Percentiles rank a stretch among this genome's conserved stretches.
These are phyloP conservation scores for Cicer judaicum DNA, from an alignment of 306 rosid genomes.

Conservation along the genomic window DNA sequence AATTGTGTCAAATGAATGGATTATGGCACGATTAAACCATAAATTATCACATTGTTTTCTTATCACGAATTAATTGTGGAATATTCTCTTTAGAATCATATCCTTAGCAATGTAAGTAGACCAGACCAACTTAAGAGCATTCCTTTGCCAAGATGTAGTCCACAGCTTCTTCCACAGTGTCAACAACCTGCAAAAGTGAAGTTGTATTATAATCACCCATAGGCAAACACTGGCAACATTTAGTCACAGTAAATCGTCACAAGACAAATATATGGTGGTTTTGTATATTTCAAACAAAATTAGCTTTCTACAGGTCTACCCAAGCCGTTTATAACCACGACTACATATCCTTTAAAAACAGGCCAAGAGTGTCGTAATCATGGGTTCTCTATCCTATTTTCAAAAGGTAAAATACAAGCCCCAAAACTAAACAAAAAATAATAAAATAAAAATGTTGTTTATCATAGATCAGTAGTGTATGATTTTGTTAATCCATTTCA, in stretches of 20 bases:
- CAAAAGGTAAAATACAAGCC: constrained; percentile 4
- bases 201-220: constrained; percentile 21
- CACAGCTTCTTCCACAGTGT: constrained; percentile 74
- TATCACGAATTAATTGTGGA: constrained; percentile 23
- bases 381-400: not conserved
- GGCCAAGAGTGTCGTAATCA: not conserved
- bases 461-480: not conserved
- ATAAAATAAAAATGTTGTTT: constrained; percentile 1
- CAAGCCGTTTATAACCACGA: constrained; percentile 6
- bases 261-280: not conserved
- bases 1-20: constrained; percentile 20
- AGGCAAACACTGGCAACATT: constrained; percentile 12
- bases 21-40: constrained; percentile 11
- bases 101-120: constrained; percentile 25
- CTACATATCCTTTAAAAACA: constrained; percentile 14
- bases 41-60: constrained; percentile 29
- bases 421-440: not conserved
- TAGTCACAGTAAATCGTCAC: not conserved
- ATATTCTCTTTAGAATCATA: constrained; percentile 29
- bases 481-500: not conserved
- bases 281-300: constrained; percentile 10
- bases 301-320: not conserved
- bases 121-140: constrained; percentile 30
- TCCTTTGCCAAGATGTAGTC: constrained; percentile 64
- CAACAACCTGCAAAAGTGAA: constrained; percentile 67